Evolutionary conservation across 352 stramenopile genomes (phyloP).

Genomic region (Phytophthora pinifolia): DNA sequence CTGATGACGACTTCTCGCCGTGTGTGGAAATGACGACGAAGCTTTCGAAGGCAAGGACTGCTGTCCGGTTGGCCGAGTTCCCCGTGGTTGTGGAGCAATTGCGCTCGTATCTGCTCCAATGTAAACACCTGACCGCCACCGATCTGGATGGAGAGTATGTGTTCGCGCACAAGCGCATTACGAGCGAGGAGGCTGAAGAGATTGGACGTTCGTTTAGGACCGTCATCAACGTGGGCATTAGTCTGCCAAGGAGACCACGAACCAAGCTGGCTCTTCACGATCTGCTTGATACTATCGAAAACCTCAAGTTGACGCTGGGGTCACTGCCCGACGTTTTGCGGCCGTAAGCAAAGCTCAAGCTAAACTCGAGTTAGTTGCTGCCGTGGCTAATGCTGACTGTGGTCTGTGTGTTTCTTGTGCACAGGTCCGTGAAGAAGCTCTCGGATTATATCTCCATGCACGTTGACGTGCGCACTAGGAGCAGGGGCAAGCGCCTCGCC

Average conservation of each 20-base stretch:
- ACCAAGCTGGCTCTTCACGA: conserved; percentile 23
- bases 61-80: conserved; percentile 24
- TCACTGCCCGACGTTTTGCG: conserved; percentile 21
- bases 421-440: conserved; percentile 10
- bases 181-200: conserved; percentile 19
- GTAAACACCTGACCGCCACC: conserved; percentile 18
- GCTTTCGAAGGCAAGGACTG: conserved; percentile 11
- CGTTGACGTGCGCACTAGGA: neutral
- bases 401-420: neutral
- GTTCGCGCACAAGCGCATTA: conserved; percentile 28
- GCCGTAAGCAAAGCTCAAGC: conserved; percentile 20
- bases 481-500: neutral
- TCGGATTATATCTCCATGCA: conserved; percentile 15
- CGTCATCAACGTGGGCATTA: conserved; percentile 23
- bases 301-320: conserved; percentile 21
- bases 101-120: conserved; percentile 23
- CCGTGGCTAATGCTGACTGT: conserved; percentile 1
- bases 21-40: conserved; percentile 21
- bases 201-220: conserved; percentile 20
- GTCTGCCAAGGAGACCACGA: conserved; percentile 15
- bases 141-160: conserved; percentile 30
- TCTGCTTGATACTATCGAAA: conserved; percentile 23
- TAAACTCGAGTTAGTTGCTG: neutral
- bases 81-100: conserved; percentile 27
- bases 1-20: conserved; percentile 20